These are phyloP conservation scores for Fimicolochytrium jonesii DNA, from an alignment of 192 early-diverging fungal genomes.

Conservation along the genomic window DNA sequence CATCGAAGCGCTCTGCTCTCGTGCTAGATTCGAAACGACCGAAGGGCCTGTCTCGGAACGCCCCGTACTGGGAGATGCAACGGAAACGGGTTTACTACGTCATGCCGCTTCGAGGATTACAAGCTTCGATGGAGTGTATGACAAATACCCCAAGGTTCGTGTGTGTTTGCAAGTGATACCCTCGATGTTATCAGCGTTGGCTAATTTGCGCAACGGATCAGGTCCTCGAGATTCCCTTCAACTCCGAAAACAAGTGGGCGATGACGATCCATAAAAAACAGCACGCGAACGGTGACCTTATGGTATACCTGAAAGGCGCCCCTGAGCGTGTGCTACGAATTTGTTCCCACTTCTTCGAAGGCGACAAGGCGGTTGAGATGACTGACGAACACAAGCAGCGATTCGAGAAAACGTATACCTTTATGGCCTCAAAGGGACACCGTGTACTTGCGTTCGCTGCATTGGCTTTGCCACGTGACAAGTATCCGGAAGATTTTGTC, in stretches of 20 bases:
- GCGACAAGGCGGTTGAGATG: constrained; percentile 54
- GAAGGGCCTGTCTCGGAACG: constrained; percentile 82
- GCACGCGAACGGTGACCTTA: constrained; percentile 64
- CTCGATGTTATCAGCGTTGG: too few species aligned
- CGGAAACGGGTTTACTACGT: constrained; percentile 85
- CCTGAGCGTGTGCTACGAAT: constrained; percentile 86
- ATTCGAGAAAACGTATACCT: constrained; percentile 77
- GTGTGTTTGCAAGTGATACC: too few species aligned
- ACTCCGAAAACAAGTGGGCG: constrained; percentile 90
- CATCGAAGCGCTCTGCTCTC: constrained; percentile 76
- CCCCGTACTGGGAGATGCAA: constrained; percentile 84
- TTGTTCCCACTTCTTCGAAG: constrained; percentile 72
- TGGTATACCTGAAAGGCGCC: constrained; percentile 89
- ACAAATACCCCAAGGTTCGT: constrained; percentile 73
- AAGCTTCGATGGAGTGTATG: constrained; percentile 66
- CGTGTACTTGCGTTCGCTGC: constrained; percentile 92
- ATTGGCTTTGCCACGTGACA: constrained; percentile 57
- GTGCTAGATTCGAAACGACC: constrained; percentile 84
- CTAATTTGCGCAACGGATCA: too few species aligned
- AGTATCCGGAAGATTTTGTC: constrained; percentile 68
- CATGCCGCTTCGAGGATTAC: constrained; percentile 68
- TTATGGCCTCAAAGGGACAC: constrained; percentile 90
- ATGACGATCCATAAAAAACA: constrained; percentile 82
- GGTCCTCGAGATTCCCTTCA: constrained; percentile 96
- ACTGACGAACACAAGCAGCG: constrained; percentile 58